Percentiles rank a stretch among this genome's conserved stretches.
Evolutionary conservation across 1,284 basidiomycete genomes (phyloP).

Genomic region (Cutaneotrichosporon sp.): DNA sequence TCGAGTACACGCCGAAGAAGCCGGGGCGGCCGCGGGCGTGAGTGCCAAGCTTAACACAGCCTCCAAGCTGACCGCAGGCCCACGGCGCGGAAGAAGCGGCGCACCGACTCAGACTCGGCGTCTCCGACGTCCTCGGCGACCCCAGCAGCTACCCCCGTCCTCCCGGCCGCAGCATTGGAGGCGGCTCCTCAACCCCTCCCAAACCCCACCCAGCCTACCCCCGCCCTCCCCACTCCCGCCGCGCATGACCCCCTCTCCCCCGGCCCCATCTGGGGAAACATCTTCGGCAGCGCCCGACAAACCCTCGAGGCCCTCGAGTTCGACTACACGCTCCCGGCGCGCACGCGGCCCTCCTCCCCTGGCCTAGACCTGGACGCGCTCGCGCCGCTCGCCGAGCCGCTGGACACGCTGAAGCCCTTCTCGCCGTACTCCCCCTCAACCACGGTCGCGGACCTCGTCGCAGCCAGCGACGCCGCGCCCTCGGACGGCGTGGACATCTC

Average conservation of each 20-base stretch:
- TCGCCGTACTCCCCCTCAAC: conserved; percentile 2
- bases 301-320: conserved; percentile 14
- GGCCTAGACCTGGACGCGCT: neutral
- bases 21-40: conserved; percentile 14
- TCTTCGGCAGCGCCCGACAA: conserved; percentile 15
- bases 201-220: no score
- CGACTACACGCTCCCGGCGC: conserved; percentile 12
- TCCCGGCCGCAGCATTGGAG: neutral
- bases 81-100: neutral
- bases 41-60: no score
- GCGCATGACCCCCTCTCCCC: neutral
- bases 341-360: neutral
- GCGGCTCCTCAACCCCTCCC: no score
- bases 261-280: neutral
- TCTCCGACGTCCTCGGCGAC: neutral
- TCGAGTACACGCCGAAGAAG: conserved; percentile 20
- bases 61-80: neutral
- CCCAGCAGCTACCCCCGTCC: neutral
- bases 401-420: neutral
- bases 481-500: neutral
- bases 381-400: no score
- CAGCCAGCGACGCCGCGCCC: neutral
- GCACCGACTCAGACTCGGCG: neutral
- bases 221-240: neutral
- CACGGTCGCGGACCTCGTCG: conserved; percentile 2